Conservation (phyloP, 129 eudicot genomes). For the Centaurea solstitialis region DNA sequence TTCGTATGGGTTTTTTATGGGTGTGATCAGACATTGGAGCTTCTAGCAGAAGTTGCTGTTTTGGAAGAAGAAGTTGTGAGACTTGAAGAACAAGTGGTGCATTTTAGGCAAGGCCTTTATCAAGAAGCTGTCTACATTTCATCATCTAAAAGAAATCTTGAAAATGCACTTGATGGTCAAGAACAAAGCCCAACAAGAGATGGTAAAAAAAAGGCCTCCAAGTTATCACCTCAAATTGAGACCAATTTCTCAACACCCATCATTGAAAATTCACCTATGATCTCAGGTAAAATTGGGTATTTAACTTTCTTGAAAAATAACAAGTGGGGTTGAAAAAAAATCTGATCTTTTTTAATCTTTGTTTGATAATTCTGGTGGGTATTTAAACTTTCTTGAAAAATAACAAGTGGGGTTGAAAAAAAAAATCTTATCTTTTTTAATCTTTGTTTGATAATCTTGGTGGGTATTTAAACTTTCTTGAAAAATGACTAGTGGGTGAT, state of each 20-base stretch:
- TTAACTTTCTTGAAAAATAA: not conserved
- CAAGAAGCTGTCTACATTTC: slow-evolving; percentile 80
- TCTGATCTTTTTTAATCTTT: not conserved
- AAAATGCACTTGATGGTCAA: slow-evolving; percentile 45
- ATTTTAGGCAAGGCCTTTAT: slow-evolving; percentile 80
- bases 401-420: not conserved
- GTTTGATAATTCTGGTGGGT: slow-evolving; percentile 42
- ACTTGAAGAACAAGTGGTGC: slow-evolving; percentile 93
- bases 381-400: not conserved
- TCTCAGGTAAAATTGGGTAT: slow-evolving; percentile 41
- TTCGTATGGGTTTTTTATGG: not conserved
- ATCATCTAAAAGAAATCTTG: slow-evolving; percentile 65
- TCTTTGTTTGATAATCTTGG: slow-evolving; percentile 37
- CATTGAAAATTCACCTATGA: slow-evolving; percentile 13
- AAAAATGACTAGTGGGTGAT: not conserved
- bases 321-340: not conserved
- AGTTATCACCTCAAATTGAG: slow-evolving; percentile 46
- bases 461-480: slow-evolving; percentile 3
- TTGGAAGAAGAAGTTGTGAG: slow-evolving; percentile 96
- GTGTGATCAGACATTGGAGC: slow-evolving; percentile 74
- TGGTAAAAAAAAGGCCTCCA: slow-evolving; percentile 44
- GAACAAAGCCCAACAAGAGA: slow-evolving; percentile 38
- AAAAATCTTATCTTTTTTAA: not conserved
- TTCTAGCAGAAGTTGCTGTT: slow-evolving; percentile 97
- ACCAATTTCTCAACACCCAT: slow-evolving; percentile 34